These are phyloP conservation scores for Trypanosoma vivax DNA, from an alignment of 208 protist genomes.

Conservation along the genomic window DNA sequence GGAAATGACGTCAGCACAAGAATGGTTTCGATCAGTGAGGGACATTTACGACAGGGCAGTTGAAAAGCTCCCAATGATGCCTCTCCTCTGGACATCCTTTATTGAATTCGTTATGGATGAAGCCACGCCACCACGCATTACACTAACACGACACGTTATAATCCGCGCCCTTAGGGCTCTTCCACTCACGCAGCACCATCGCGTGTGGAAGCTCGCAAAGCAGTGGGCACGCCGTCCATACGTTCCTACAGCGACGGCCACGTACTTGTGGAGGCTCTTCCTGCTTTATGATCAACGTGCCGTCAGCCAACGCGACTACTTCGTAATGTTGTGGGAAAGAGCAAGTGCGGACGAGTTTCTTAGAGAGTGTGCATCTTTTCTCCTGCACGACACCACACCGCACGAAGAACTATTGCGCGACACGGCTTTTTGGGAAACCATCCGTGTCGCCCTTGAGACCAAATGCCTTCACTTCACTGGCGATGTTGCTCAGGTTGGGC, in stretches of 20 bases:
- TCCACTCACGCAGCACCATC: slow-evolving; percentile 71
- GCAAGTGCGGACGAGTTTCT: slow-evolving; percentile 40
- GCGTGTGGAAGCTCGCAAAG: slow-evolving; percentile 56
- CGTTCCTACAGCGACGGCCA: slow-evolving; percentile 44
- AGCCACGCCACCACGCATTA: slow-evolving; percentile 38
- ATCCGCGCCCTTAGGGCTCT: slow-evolving; percentile 38
- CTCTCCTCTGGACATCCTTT: slow-evolving; percentile 64
- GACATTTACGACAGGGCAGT: slow-evolving; percentile 67
- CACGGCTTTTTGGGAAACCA: slow-evolving; percentile 54
- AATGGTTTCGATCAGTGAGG: slow-evolving; percentile 65
- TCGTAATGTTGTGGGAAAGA: slow-evolving; percentile 47
- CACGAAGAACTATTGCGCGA: slow-evolving; percentile 32
- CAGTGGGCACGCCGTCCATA: slow-evolving; percentile 31
- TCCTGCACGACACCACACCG: not conserved
- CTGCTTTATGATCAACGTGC: slow-evolving; percentile 49
- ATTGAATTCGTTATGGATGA: slow-evolving; percentile 57
- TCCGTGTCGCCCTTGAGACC: slow-evolving; percentile 43
- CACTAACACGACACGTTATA: slow-evolving; percentile 56
- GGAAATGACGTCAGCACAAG: slow-evolving; percentile 28
- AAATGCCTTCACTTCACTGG: slow-evolving; percentile 41
- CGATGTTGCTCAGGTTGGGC: slow-evolving; percentile 24
- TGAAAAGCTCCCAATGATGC: slow-evolving; percentile 65
- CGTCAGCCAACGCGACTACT: slow-evolving; percentile 48
- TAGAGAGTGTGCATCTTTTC: slow-evolving; percentile 41
- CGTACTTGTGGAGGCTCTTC: slow-evolving; percentile 49